phyloP scores from a whole-genome alignment of 2,329 filamentous ascomycete species.

The Onygenales sp. region DNA sequence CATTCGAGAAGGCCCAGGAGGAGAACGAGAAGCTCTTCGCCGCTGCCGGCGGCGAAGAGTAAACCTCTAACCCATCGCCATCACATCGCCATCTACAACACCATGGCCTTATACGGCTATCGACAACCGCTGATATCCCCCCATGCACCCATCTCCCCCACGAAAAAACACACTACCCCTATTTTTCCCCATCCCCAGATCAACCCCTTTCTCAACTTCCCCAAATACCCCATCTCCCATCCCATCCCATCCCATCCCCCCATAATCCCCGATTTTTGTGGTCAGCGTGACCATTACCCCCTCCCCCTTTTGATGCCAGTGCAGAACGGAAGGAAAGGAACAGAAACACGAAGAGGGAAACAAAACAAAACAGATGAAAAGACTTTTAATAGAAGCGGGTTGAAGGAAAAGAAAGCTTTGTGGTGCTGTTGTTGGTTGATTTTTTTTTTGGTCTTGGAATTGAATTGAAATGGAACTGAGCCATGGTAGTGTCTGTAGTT shows the following conservation, averaged over 20 bases:
- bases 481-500: no score
- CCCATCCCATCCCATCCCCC: background rate
- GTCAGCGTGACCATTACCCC: background rate
- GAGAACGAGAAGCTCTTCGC: slow-evolving; percentile 85
- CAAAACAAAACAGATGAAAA: no score
- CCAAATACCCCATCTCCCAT: background rate
- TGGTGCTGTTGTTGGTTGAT: no score
- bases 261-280: background rate
- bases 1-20: slow-evolving; percentile 92
- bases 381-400: no score
- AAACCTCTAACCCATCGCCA: background rate
- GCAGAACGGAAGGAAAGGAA: background rate
- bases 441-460: no score
- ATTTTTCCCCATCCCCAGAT: background rate
- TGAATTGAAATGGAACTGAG: no score
- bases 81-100: background rate
- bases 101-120: background rate
- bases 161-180: background rate
- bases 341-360: background rate
- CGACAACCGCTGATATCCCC: no score
- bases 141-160: background rate
- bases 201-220: background rate
- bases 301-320: no score
- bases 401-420: no score
- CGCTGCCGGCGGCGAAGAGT: slow-evolving; percentile 28